Conservation (phyloP, 345 rosid species). For the Hevea brasiliensis region DNA sequence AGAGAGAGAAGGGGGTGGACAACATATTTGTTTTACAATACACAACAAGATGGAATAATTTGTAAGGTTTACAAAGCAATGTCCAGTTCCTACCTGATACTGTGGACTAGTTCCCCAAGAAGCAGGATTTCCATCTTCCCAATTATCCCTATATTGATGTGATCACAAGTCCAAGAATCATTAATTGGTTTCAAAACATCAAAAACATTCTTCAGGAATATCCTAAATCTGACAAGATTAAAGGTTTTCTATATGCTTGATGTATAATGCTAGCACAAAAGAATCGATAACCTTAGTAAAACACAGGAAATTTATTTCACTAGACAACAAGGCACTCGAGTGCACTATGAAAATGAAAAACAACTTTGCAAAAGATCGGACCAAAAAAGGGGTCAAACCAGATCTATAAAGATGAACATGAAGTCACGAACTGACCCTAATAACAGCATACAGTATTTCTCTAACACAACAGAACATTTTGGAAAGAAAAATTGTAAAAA, state of each 20-base stretch:
- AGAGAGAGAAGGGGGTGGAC: background rate
- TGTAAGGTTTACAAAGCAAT: background rate
- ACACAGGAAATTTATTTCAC: background rate
- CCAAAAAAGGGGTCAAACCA: no score
- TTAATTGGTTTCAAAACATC: background rate
- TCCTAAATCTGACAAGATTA: background rate
- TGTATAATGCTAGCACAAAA: background rate
- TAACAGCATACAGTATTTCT: background rate
- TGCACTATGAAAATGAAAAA: background rate
- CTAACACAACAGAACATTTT: background rate
- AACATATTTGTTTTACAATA: background rate
- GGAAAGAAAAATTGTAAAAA: background rate
- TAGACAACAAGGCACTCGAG: background rate
- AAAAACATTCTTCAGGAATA: background rate
- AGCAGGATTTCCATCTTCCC: constrained; percentile 88
- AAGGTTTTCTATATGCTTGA: background rate
- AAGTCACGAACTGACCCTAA: background rate
- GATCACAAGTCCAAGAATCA: constrained; percentile 3
- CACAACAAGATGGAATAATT: background rate
- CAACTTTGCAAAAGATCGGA: background rate
- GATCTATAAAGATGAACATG: background rate
- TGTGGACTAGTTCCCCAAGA: constrained; percentile 84
- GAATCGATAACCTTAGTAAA: background rate
- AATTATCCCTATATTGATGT: constrained; percentile 61
- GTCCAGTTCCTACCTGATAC: constrained; percentile 56